A percentile compares a stretch with the other conserved stretches of the same genome.
Evolutionary conservation across 257 asterid genomes (phyloP).

Genomic region (Solanum bulbocastanum): DNA sequence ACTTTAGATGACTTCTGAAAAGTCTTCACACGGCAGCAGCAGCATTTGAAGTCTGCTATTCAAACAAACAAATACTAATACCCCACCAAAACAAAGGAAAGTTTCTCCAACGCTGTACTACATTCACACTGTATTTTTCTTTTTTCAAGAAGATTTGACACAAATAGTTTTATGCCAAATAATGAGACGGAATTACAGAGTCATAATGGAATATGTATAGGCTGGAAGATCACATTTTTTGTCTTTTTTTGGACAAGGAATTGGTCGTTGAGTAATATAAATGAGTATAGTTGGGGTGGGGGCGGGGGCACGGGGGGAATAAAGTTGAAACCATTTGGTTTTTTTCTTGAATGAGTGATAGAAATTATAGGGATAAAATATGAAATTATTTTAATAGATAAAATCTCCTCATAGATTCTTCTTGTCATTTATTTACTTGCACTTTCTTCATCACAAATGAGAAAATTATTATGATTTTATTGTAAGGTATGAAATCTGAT

Average conservation of each 20-base stretch:
- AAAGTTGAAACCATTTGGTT: not conserved
- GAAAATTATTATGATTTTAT: not conserved
- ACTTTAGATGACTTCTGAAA: not conserved
- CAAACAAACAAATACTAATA: not conserved
- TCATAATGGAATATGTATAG: not conserved
- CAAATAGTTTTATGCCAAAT: not conserved
- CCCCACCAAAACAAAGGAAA: not conserved
- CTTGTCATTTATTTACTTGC: not conserved
- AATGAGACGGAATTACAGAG: not conserved
- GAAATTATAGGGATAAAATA: not conserved
- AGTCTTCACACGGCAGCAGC: slow-evolving; percentile 22
- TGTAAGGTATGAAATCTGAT: too few species aligned
- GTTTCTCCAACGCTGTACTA: not conserved
- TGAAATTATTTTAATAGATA: not conserved
- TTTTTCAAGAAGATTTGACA: not conserved
- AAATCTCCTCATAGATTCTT: not conserved
- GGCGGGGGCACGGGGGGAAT: fast-evolving
- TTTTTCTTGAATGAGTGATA: not conserved
- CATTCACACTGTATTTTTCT: not conserved
- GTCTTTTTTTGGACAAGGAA: not conserved
- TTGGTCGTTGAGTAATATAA: not conserved
- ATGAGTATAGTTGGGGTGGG: not conserved
- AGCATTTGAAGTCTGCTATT: not conserved
- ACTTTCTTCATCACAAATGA: not conserved
- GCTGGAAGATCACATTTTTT: not conserved